Evolutionary conservation across 2,329 filamentous ascomycete species (phyloP).

Genomic region (Leptographium galeiforme): DNA sequence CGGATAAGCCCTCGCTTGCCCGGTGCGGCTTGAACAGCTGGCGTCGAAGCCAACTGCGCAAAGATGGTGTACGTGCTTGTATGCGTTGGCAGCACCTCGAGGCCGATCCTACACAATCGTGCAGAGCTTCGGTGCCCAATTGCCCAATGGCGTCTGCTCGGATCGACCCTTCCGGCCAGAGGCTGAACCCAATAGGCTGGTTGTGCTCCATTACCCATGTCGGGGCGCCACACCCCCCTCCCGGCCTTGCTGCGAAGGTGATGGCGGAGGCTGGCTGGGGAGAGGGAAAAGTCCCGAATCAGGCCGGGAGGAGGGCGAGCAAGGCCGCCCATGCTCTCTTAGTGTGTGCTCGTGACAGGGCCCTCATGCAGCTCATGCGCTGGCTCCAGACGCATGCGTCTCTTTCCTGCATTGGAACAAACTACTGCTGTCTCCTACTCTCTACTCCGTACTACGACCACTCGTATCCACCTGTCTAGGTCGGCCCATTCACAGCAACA

Average conservation of each 20-base stretch:
- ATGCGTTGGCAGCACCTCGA: neutral
- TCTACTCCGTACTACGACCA: neutral
- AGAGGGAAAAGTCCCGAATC: neutral
- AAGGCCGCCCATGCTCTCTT: no score
- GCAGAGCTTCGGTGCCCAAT: neutral
- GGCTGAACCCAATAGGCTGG: neutral
- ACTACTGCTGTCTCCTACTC: neutral
- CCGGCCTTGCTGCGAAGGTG: neutral
- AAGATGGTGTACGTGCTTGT: neutral
- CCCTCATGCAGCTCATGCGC: conserved; percentile 4
- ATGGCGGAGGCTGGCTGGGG: neutral
- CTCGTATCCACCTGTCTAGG: neutral
- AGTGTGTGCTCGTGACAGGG: conserved; percentile 1
- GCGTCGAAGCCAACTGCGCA: neutral
- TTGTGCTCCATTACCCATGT: neutral
- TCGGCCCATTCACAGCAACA: neutral
- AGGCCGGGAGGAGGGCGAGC: neutral
- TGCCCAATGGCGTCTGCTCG: neutral
- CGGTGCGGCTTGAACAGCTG: conserved; percentile 2
- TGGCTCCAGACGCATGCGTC: neutral
- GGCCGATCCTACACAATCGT: conserved; percentile 6
- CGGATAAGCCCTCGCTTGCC: neutral
- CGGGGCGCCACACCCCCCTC: neutral
- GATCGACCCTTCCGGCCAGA: neutral
- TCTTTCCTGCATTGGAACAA: neutral